Percentiles rank a stretch among this genome's conserved stretches.
phyloP scores from a whole-genome alignment of 768 basidiomycete species.

The Pilatotrama ljubarskyi region DNA sequence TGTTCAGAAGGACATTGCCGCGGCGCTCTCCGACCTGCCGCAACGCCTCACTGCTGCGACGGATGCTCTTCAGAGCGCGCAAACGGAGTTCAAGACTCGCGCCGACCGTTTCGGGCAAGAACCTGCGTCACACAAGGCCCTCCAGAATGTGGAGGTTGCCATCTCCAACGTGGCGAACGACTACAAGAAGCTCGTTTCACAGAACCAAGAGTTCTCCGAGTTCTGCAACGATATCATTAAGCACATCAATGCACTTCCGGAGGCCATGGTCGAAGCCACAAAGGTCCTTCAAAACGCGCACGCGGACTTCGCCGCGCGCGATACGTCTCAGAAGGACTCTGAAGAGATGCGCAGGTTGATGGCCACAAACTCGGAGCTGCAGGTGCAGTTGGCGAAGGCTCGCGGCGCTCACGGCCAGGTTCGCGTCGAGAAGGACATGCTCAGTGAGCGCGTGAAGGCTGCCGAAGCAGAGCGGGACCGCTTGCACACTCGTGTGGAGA shows the following conservation, averaged over 20 bases:
- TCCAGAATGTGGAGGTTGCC: conserved; percentile 48
- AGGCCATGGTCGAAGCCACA: conserved; percentile 52
- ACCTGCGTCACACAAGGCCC: conserved; percentile 17
- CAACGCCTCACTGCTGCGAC: conserved; percentile 45
- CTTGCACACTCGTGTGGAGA: conserved; percentile 55
- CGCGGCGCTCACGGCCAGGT: conserved; percentile 76
- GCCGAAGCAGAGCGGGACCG: conserved; percentile 68
- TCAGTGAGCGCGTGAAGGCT: conserved; percentile 59
- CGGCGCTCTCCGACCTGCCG: conserved; percentile 50
- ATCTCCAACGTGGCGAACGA: conserved; percentile 51
- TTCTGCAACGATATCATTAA: conserved; percentile 54
- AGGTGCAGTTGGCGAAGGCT: conserved; percentile 73
- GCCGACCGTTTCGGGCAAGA: conserved; percentile 23
- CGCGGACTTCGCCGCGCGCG: conserved; percentile 61
- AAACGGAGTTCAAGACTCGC: conserved; percentile 23
- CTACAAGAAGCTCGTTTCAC: conserved; percentile 49
- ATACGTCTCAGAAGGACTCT: conserved; percentile 58
- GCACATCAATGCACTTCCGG: conserved; percentile 60
- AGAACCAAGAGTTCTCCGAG: conserved; percentile 48
- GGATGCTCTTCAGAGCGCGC: conserved; percentile 41
- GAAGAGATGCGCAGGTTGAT: conserved; percentile 66
- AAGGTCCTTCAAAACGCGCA: conserved; percentile 60
- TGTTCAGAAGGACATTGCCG: conserved; percentile 26
- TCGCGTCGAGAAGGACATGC: conserved; percentile 78
- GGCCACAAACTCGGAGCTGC: conserved; percentile 60